Conservation (phyloP, 2,329 filamentous ascomycete species). For the Stemphylium lycopersici region DNA sequence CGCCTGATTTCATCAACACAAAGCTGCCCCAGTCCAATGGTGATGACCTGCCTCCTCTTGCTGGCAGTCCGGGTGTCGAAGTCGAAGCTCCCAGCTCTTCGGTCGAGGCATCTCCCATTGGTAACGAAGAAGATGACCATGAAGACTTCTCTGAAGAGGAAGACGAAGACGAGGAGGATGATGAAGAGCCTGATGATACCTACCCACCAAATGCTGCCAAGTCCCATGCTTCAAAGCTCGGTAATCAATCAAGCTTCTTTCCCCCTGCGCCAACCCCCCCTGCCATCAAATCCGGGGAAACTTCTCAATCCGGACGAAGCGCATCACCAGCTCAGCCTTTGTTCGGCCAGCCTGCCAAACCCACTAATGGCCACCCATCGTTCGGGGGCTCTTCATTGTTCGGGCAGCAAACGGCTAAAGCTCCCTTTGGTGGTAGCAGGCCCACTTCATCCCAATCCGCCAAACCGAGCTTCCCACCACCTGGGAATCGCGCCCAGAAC, state of each 20-base stretch:
- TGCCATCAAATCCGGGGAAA: constrained; percentile 29
- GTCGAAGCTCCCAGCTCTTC: constrained; percentile 46
- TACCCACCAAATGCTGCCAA: constrained; percentile 29
- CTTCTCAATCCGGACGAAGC: constrained; percentile 30
- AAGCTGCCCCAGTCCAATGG: constrained; percentile 37
- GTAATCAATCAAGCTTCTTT: constrained; percentile 33
- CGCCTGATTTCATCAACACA: constrained; percentile 42
- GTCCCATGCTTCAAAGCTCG: constrained; percentile 22
- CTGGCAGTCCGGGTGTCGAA: constrained; percentile 56
- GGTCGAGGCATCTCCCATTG: constrained; percentile 39
- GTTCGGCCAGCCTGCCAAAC: constrained; percentile 22
- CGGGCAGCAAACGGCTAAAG: constrained; percentile 21
- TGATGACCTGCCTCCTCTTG: constrained; percentile 53
- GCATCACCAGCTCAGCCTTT: constrained; percentile 27
- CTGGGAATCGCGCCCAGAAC: constrained; percentile 51
- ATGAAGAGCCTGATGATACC: constrained; percentile 53
- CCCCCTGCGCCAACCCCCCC: constrained; percentile 44
- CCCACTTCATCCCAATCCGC: constrained; percentile 2
- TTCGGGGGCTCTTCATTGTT: constrained; percentile 23
- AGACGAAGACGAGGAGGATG: constrained; percentile 49
- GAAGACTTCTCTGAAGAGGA: constrained; percentile 34
- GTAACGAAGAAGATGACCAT: constrained; percentile 41
- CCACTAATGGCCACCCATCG: constrained; percentile 12
- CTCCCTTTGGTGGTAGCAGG: constrained; percentile 12
- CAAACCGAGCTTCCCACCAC: constrained; percentile 58